Evolutionary conservation across 371 early-diverging fungal genomes (phyloP), one percentile per base, ranked within the genome.

Genomic region (Zychaea mexicana): DNA sequence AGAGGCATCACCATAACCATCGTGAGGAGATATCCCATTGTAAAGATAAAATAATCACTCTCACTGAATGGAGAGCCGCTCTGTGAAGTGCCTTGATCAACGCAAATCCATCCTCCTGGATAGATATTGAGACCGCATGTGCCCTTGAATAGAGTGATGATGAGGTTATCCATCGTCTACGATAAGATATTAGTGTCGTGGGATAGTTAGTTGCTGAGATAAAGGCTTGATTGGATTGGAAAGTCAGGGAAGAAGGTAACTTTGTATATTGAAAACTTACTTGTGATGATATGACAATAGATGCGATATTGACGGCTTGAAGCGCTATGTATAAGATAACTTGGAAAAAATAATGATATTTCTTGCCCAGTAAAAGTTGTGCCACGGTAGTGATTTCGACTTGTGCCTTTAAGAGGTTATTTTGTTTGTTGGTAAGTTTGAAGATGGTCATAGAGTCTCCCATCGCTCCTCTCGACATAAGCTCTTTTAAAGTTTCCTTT

Each of bases 211-310:
- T n/a, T n/a, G n/a, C n/a, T n/a, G n/a, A n/a, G n/a, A n/a, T n/a
- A n/a, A n/a, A n/a, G n/a, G n/a, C n/a, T n/a, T n/a, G n/a, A n/a
- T n/a, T 36, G 38, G 38, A 36, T 36, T 36, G 38, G 15, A 36
- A 36, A 15, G n/a, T n/a, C n/a, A n/a, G n/a, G n/a, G n/a, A n/a
- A n/a, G n/a, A n/a, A n/a, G n/a, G n/a, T n/a, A n/a, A n/a, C n/a
- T n/a, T n/a, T n/a, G n/a, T n/a, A n/a, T n/a, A n/a, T n/a, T n/a
- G 15, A 26, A 26, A 6, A 28, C 17, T 53, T 62, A 85, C 81
- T 70, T 88, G 88, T 3, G 85, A 68, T 28, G 86, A 82, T 28
- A 84, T 59, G n/a, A 87, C 79, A 52, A 88, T 88, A 32, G 85
- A 82, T 0, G 87, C 79, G 17, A 88, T 70, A 57, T 84, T 85